Percentiles rank a stretch among this genome's conserved stretches.
phyloP scores from a whole-genome alignment of 1,139 yeast genomes.

The Nakaseomyces sp. region DNA sequence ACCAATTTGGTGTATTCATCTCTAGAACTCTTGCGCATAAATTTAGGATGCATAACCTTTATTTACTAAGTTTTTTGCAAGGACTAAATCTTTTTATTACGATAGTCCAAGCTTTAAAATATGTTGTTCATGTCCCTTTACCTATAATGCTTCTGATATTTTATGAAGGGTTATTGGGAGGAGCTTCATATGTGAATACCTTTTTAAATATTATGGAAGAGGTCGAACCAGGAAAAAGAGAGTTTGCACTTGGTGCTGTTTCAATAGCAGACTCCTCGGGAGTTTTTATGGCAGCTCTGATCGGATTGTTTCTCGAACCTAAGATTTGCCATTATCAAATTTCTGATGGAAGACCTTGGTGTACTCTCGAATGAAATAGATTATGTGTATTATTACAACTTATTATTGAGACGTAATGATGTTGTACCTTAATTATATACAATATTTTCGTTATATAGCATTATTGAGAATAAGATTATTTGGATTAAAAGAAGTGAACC shows the following conservation, averaged over 20 bases:
- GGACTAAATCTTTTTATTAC: constrained; percentile 52
- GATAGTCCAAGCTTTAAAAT: constrained; percentile 53
- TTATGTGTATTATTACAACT: background rate
- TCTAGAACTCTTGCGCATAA: constrained; percentile 75
- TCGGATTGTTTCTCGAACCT: constrained; percentile 69
- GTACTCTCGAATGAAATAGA: constrained; percentile 33
- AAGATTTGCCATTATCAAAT: constrained; percentile 65
- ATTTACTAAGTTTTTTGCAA: constrained; percentile 60
- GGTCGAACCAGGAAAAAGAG: constrained; percentile 48
- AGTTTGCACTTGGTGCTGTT: constrained; percentile 88
- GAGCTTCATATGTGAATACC: constrained; percentile 82
- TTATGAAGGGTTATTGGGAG: constrained; percentile 86
- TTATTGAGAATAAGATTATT: background rate
- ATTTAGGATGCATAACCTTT: constrained; percentile 49
- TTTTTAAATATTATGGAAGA: constrained; percentile 69
- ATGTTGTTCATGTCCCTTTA: constrained; percentile 58
- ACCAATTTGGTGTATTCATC: constrained; percentile 86
- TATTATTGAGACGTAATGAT: background rate
- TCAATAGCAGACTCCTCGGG: constrained; percentile 90
- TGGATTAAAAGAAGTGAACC: background rate
- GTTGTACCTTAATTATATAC: too few species aligned
- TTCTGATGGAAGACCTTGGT: constrained; percentile 55
- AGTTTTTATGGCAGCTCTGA: constrained; percentile 66
- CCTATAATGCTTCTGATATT: constrained; percentile 53
- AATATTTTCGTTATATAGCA: background rate